phyloP scores from a whole-genome alignment of 306 rosid genomes.

The Pterocarpus macrocarpus region DNA sequence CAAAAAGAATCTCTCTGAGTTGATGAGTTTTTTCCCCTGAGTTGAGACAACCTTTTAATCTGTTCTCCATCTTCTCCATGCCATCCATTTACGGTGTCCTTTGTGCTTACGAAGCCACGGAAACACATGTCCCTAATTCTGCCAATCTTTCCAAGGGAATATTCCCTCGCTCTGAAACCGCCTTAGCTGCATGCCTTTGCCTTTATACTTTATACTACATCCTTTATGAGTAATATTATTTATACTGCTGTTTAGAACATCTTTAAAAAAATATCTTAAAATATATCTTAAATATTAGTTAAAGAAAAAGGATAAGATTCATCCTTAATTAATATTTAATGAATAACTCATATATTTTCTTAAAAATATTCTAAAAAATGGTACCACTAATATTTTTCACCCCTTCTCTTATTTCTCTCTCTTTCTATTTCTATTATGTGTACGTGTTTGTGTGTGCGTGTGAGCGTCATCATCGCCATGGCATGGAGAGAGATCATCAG shows the following conservation, averaged over 20 bases:
- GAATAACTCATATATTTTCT: no score
- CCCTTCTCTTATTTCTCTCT: not conserved
- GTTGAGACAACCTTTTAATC: not conserved
- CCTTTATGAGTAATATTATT: no score
- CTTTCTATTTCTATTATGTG: not conserved
- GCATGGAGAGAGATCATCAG: no score
- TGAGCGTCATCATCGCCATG: no score
- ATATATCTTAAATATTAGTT: no score
- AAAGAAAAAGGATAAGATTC: no score
- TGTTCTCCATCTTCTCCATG: not conserved
- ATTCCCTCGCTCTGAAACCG: conserved; percentile 49
- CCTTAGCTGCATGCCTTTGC: not conserved
- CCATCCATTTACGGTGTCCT: conserved; percentile 19
- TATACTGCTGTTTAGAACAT: no score
- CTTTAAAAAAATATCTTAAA: no score
- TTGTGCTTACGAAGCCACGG: conserved; percentile 38
- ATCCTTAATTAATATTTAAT: no score
- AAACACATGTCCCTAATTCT: conserved; percentile 39
- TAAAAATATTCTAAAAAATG: no score
- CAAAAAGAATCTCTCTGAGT: no score
- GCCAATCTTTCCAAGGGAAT: conserved; percentile 44
- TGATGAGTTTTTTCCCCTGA: not conserved
- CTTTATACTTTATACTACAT: not conserved
- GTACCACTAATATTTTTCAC: no score
- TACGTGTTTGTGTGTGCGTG: not conserved